Evolutionary conservation across 225 moss, liverwort and hornwort genomes (phyloP), one percentile per base, ranked within the genome.

Genomic region (Sphagnum tenellum): DNA sequence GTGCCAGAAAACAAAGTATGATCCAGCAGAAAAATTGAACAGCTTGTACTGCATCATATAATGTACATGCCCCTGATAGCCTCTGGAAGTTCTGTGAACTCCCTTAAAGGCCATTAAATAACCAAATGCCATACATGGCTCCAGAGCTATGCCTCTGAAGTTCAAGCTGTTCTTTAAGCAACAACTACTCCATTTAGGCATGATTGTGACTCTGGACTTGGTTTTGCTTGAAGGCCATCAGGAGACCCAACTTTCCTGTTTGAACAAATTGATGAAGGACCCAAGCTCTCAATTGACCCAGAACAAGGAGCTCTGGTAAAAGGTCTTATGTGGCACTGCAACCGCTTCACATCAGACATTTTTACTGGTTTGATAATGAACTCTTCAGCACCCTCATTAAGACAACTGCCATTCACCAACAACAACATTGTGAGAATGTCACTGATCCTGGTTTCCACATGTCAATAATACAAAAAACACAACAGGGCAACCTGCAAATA

Each of bases 311-410:
- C 56, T 13, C 69, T 66, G 62, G 53, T 76, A 3, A 66, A 57
- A 60, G 87, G 76, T 59, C 80, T 88, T 56, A 95, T 77, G 62
- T 91, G 88, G 56, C 79, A 83, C 64, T 72, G 84, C 48, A 95
- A 69, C n/a, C 89, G 78, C 60, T 86, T 70, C 6, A 95, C 92
- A 68, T 95, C 91, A 47, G 80, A 68, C 70, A 95, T 72, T 66
- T 89, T 83, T 57, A 95, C 94, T 46, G 94, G 94, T 70, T 95
- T 95, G 59, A 92, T 86, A 3, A 95, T 63, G 57, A 89, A 95
- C 4, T 95, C 94, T 68, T 91, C 76, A 12, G 94, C 94, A 70
- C 94, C 94, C 72, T 91, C 91, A 12, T 80, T 88, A 68, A 91
- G 72, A 67, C 94, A 95, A 50, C 94, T 95, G 78, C 47, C 62